phyloP scores from a whole-genome alignment of 2,329 filamentous ascomycete genomes.

The Aspergillus novofumigatus region DNA sequence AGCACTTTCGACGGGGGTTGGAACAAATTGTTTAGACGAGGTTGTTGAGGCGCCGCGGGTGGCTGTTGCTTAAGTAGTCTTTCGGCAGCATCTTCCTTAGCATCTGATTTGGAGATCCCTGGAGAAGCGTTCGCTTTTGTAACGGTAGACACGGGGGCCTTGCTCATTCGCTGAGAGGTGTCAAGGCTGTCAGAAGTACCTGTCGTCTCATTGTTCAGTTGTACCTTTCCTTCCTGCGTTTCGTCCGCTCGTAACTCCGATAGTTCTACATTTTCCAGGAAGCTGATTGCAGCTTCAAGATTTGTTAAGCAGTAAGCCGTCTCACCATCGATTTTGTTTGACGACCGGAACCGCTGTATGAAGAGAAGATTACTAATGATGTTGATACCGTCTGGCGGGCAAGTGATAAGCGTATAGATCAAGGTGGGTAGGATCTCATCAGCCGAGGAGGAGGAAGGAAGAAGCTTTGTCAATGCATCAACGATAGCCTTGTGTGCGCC shows the following conservation, averaged over 20 bases:
- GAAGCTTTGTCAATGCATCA: constrained; percentile 67
- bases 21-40: constrained; percentile 78
- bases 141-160: constrained; percentile 24
- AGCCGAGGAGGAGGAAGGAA: constrained; percentile 75
- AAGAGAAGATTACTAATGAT: constrained; percentile 94
- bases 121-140: constrained; percentile 26
- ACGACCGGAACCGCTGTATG: constrained; percentile 84
- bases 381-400: constrained; percentile 78
- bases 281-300: constrained; percentile 88
- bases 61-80: constrained; percentile 29
- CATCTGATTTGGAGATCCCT: constrained; percentile 26
- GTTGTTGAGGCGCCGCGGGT: constrained; percentile 54
- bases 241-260: constrained; percentile 83
- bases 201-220: constrained; percentile 37
- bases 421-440: constrained; percentile 96
- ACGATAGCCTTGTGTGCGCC: constrained; percentile 91
- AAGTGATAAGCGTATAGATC: constrained; percentile 92
- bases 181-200: constrained; percentile 22
- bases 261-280: constrained; percentile 91
- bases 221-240: constrained; percentile 62
- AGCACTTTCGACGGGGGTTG: constrained; percentile 79
- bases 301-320: constrained; percentile 96
- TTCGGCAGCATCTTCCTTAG: constrained; percentile 28
- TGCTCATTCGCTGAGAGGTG: constrained; percentile 21
- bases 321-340: constrained; percentile 84